Conservation (phyloP, 768 basidiomycete genomes). For the Naganishia friedmannii region DNA sequence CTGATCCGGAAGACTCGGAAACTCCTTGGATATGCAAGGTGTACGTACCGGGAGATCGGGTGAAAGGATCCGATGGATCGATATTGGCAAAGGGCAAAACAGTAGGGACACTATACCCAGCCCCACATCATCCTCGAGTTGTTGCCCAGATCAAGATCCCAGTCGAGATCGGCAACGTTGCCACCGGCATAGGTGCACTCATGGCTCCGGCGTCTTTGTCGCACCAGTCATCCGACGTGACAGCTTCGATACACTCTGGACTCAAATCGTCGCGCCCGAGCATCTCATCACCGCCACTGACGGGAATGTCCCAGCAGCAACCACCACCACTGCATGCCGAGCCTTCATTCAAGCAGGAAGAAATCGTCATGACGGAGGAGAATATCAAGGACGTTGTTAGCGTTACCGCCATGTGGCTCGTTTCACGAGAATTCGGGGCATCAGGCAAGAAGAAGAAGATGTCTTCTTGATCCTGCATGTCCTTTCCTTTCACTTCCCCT, state of each 20-base stretch:
- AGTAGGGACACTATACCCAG: slow-evolving; percentile 80
- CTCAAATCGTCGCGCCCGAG: slow-evolving; percentile 19
- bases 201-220: not conserved
- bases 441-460: slow-evolving; percentile 66
- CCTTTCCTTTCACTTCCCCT: not conserved
- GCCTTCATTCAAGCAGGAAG: slow-evolving; percentile 39
- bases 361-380: slow-evolving; percentile 73
- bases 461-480: not conserved
- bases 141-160: slow-evolving; percentile 87
- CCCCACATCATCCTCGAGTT: slow-evolving; percentile 93
- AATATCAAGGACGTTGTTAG: slow-evolving; percentile 91
- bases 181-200: slow-evolving; percentile 46
- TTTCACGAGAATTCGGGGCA: slow-evolving; percentile 88
- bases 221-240: slow-evolving; percentile 3
- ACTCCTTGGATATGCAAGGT: slow-evolving; percentile 84
- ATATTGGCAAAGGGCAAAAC: slow-evolving; percentile 53
- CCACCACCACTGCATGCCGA: not conserved
- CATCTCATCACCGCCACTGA: slow-evolving; percentile 18
- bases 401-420: slow-evolving; percentile 82
- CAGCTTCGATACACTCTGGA: not conserved
- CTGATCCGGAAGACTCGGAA: slow-evolving; percentile 93
- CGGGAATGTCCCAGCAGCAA: not conserved
- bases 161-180: slow-evolving; percentile 78
- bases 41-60: slow-evolving; percentile 34
- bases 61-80: not conserved